phyloP scores from a whole-genome alignment of 2,329 filamentous ascomycete genomes.

The Fusarium mangiferae region DNA sequence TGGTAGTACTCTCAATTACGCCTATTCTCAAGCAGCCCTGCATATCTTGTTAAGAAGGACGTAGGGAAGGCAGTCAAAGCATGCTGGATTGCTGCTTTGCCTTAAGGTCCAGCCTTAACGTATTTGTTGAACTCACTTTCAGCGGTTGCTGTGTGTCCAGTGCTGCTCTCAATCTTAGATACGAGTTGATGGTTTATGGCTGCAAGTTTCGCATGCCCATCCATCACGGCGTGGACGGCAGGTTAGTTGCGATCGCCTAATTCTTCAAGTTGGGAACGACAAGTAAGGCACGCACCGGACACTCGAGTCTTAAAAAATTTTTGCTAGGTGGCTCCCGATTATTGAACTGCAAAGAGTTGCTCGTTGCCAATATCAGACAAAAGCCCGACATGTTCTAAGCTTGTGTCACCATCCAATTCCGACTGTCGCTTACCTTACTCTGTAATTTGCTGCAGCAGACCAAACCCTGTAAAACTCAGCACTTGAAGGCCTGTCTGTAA shows the following conservation, averaged over 20 bases:
- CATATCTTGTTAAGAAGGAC: accelerated
- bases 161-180: not conserved
- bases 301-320: not conserved
- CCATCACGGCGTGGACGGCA: not conserved
- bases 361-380: not conserved
- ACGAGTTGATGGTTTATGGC: not conserved
- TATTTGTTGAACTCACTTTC: not conserved
- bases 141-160: not conserved
- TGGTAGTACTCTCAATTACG: accelerated
- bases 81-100: not conserved
- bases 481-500: not conserved
- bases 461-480: not conserved
- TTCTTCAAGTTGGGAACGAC: not conserved
- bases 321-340: not conserved
- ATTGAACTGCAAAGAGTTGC: not conserved
- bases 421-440: not conserved
- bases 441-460: not conserved
- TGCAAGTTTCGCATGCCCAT: not conserved
- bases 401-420: not conserved
- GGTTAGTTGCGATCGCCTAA: not conserved
- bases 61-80: not conserved
- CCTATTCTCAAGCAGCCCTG: accelerated
- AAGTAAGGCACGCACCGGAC: not conserved
- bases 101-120: accelerated
- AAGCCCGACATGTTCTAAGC: not conserved